Percentiles rank a stretch among this genome's conserved stretches.
phyloP scores from a whole-genome alignment of 257 asterid genomes.

The Solanum okadae region DNA sequence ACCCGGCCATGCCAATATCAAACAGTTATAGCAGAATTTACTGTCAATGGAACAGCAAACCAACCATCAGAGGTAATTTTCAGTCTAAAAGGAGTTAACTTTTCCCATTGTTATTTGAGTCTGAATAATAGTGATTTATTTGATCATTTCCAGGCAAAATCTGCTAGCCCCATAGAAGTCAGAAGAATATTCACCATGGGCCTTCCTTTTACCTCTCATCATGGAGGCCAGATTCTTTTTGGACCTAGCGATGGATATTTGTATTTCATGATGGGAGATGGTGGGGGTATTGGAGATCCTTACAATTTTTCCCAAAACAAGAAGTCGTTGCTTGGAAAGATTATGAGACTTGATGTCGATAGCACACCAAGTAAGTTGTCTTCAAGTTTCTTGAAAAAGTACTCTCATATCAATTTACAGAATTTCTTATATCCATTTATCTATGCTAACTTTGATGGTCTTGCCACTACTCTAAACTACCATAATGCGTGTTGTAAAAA shows the following conservation, averaged over 20 bases:
- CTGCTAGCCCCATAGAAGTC: constrained; percentile 62
- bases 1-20: constrained; percentile 78
- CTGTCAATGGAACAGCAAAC: constrained; percentile 47
- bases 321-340: constrained; percentile 87
- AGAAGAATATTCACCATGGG: constrained; percentile 92
- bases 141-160: constrained; percentile 37
- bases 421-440: background rate
- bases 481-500: background rate
- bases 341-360: constrained; percentile 85
- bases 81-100: background rate
- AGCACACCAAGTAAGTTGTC: constrained; percentile 62
- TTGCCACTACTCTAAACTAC: background rate
- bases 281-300: constrained; percentile 70
- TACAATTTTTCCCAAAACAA: constrained; percentile 84
- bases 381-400: background rate
- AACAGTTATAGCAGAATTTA: constrained; percentile 67
- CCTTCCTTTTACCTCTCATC: constrained; percentile 68
- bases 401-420: background rate
- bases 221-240: constrained; percentile 85
- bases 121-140: background rate
- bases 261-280: constrained; percentile 99
- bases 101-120: background rate
- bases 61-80: constrained; percentile 48
- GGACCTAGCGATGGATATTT: constrained; percentile 86
- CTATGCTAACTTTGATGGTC: background rate